Evolutionary conservation across 441 rosid genomes (phyloP).

Genomic region (Dalechampia spathulata): DNA sequence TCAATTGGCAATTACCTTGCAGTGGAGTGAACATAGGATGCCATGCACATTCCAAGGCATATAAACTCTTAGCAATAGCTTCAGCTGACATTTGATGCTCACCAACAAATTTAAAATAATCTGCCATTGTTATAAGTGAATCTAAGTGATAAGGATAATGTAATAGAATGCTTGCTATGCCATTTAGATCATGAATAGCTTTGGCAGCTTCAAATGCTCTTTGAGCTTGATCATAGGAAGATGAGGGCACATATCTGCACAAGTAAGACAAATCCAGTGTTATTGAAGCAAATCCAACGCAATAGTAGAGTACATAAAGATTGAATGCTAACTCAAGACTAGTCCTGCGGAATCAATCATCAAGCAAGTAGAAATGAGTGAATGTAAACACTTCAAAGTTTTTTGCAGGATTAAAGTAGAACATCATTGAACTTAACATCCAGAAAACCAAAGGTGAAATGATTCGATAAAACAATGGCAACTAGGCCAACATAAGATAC

Average conservation of each 20-base stretch:
- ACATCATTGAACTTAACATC: neutral
- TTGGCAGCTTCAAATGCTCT: conserved; percentile 75
- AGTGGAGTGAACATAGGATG: conserved; percentile 73
- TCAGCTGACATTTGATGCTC: conserved; percentile 88
- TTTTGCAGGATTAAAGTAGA: conserved; percentile 3
- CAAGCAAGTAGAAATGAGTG: neutral
- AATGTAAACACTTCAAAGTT: neutral
- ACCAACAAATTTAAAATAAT: conserved; percentile 72
- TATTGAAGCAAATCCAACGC: neutral
- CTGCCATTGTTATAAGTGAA: conserved; percentile 86
- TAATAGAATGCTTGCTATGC: conserved; percentile 60
- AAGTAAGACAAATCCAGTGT: conserved; percentile 4
- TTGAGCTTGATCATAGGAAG: conserved; percentile 66
- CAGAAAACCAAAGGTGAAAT: neutral
- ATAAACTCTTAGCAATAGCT: conserved; percentile 69
- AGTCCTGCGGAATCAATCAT: neutral
- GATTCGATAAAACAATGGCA: neutral
- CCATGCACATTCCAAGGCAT: conserved; percentile 90
- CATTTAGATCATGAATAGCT: conserved; percentile 75
- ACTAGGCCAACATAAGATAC: neutral
- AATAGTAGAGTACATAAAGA: neutral
- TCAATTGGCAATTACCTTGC: conserved; percentile 70
- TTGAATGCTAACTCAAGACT: neutral
- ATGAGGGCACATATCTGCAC: conserved; percentile 47
- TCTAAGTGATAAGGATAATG: conserved; percentile 77